Evolutionary conservation across 495 filamentous ascomycete species (phyloP).

Genomic region (Lophiotrema nucula): DNA sequence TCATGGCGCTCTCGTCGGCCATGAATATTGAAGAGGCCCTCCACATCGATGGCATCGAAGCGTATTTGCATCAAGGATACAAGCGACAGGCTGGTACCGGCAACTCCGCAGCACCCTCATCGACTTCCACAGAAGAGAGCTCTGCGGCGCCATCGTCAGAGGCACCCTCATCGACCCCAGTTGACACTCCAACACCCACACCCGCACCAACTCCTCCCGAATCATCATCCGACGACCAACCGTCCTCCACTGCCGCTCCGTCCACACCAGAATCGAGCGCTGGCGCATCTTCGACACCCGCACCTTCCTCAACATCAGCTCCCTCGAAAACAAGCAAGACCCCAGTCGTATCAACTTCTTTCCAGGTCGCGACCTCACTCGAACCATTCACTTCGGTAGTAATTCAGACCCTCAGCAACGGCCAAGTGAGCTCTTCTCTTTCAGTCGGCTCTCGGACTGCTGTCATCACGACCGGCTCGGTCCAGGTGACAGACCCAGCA

Average conservation of each 20-base stretch:
- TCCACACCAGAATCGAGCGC: neutral
- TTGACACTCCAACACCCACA: conserved; percentile 4
- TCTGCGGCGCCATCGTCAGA: neutral
- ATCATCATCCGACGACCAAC: neutral
- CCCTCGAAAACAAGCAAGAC: neutral
- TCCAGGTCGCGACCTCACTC: neutral
- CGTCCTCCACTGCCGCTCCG: neutral
- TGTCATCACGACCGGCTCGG: conserved; percentile 40
- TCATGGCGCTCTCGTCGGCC: conserved; percentile 26
- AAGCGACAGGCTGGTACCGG: conserved; percentile 28
- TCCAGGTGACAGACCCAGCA: conserved; percentile 36
- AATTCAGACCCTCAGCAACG: conserved; percentile 27
- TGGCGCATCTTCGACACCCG: neutral
- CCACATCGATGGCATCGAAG: conserved; percentile 29
- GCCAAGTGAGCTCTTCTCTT: conserved; percentile 26
- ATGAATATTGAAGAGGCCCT: conserved; percentile 24
- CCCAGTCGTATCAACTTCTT: neutral
- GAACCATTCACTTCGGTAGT: conserved; percentile 2
- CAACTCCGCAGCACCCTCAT: neutral
- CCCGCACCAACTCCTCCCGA: conserved; percentile 12
- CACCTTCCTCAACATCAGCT: neutral
- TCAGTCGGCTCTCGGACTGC: conserved; percentile 33
- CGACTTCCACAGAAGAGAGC: conserved; percentile 2
- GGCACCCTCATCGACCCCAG: neutral
- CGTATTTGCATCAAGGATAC: conserved; percentile 22